These are phyloP conservation scores for Pleurotus tuber-regium DNA, from an alignment of 768 basidiomycete species.

Conservation along the genomic window DNA sequence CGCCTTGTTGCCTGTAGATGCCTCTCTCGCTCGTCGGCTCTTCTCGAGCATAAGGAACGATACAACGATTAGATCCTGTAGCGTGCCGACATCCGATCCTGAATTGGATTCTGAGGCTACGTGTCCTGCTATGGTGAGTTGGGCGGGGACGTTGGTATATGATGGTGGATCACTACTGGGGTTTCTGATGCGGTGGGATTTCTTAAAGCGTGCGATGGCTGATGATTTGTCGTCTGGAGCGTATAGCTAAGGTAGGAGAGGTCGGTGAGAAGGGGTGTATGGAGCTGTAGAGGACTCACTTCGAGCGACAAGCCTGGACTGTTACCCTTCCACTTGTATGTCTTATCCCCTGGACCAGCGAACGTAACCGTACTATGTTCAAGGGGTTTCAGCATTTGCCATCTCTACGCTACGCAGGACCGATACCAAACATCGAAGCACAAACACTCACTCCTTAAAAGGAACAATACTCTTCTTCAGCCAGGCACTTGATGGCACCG, in stretches of 20 bases:
- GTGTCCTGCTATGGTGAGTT: conserved; percentile 23
- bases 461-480: conserved; percentile 37
- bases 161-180: conserved; percentile 18
- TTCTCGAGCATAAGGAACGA: conserved; percentile 44
- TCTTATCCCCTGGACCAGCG: conserved; percentile 28
- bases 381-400: too few species aligned
- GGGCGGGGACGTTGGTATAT: conserved; percentile 23
- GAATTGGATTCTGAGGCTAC: not conserved
- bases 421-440: not conserved
- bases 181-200: conserved; percentile 22
- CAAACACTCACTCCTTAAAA: conserved; percentile 33
- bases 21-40: conserved; percentile 29
- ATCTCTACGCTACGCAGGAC: not conserved
- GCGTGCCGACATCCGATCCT: conserved; percentile 27
- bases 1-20: conserved; percentile 18
- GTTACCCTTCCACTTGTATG: conserved; percentile 42
- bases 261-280: not conserved
- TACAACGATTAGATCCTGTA: conserved; percentile 35
- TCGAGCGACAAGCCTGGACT: conserved; percentile 31
- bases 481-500: conserved; percentile 34
- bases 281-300: conserved; percentile 18
- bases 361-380: conserved; percentile 33
- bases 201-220: conserved; percentile 35
- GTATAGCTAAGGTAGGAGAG: conserved; percentile 28
- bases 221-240: conserved; percentile 28